Conservation (phyloP, 768 basidiomycete species). For the Rhizopogon rudus region DNA sequence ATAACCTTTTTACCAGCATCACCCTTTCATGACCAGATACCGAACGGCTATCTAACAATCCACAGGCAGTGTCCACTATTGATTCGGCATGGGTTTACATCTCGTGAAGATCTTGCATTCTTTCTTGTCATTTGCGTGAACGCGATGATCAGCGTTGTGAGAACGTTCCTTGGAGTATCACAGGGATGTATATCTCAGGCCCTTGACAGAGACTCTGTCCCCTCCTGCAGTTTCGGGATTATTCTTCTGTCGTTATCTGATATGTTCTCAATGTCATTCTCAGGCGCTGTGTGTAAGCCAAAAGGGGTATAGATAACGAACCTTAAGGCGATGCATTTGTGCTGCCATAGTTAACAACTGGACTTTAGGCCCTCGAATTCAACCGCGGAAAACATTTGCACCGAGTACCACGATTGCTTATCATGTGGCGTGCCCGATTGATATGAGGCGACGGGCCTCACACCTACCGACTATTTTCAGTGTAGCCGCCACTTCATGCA, state of each 20-base stretch:
- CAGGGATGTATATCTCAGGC: background rate
- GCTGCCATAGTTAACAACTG: background rate
- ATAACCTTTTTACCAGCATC: background rate
- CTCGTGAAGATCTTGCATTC: background rate
- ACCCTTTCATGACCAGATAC: background rate
- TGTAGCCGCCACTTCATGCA: background rate
- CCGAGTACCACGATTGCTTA: background rate
- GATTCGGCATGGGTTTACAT: constrained; percentile 1
- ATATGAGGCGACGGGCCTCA: background rate
- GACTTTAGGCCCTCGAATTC: background rate
- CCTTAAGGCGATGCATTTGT: background rate
- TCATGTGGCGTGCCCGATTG: background rate
- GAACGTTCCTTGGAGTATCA: constrained; percentile 1
- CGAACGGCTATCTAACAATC: background rate
- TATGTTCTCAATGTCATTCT: background rate
- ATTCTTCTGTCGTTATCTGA: background rate
- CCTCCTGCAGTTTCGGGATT: background rate
- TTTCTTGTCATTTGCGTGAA: constrained; percentile 1
- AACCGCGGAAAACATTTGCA: background rate
- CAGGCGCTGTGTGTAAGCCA: background rate
- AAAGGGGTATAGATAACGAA: background rate
- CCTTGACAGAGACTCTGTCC: background rate
- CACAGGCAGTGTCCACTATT: background rate
- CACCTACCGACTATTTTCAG: background rate
- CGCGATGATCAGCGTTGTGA: constrained; percentile 3